Conservation (phyloP, 208 protist genomes). For the Crithidia expoeki region DNA sequence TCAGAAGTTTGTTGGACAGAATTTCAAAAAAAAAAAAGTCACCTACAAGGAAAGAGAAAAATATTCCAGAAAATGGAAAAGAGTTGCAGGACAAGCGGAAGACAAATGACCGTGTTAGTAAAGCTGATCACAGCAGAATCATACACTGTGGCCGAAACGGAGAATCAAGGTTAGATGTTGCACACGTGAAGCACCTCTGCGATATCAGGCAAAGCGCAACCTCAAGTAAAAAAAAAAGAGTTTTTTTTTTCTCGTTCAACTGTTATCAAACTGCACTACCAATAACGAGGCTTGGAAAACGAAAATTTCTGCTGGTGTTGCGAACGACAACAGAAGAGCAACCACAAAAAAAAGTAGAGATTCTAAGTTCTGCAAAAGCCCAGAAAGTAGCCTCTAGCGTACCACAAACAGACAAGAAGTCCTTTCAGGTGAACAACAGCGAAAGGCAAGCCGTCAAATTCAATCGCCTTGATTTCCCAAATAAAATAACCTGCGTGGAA, state of each 20-base stretch:
- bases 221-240: neutral
- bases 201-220: neutral
- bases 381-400: neutral
- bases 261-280: neutral
- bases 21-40: slow-evolving; percentile 6
- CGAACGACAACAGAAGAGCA: neutral
- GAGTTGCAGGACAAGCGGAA: neutral
- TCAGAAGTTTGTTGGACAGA: neutral
- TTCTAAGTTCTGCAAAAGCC: neutral
- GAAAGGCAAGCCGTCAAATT: neutral
- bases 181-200: neutral
- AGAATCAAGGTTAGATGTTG: neutral
- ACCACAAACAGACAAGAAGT: neutral
- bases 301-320: neutral
- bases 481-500: neutral
- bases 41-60: slow-evolving; percentile 3
- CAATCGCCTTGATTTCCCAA: neutral
- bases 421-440: neutral
- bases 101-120: neutral
- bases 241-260: neutral
- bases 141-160: neutral
- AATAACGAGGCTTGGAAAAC: neutral
- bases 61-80: slow-evolving; percentile 2
- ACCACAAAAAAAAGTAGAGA: neutral
- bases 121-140: neutral